Conservation (phyloP, 148 eudicot species). For the Limonium bicolor region DNA sequence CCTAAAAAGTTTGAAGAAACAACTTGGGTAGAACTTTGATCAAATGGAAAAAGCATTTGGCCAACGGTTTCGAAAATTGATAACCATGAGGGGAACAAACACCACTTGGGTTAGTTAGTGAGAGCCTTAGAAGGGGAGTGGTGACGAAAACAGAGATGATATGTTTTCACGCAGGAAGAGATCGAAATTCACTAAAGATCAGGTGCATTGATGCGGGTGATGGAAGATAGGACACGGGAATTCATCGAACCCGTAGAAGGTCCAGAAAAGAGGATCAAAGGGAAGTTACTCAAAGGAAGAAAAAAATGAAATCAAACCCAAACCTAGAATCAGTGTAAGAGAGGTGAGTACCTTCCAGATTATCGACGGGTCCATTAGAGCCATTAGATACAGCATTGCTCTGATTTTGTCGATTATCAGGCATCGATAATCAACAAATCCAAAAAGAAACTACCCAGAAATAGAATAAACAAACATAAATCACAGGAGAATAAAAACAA, state of each 20-base stretch:
- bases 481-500: neutral
- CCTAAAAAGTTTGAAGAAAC: neutral
- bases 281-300: neutral
- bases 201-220: neutral
- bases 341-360: slow-evolving; percentile 26
- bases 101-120: too few species aligned
- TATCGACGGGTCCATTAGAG: slow-evolving; percentile 17
- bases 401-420: slow-evolving; percentile 35
- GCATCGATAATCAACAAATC: slow-evolving; percentile 23
- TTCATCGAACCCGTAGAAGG: neutral
- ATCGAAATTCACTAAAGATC: neutral
- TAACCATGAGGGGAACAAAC: too few species aligned
- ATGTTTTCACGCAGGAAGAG: too few species aligned
- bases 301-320: neutral
- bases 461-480: neutral
- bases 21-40: neutral
- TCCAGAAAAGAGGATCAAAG: neutral
- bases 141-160: too few species aligned
- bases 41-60: too few species aligned
- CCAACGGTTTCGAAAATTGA: too few species aligned
- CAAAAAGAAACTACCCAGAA: slow-evolving; percentile 5
- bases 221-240: neutral
- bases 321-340: neutral
- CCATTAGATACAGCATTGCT: slow-evolving; percentile 25
- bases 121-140: too few species aligned